phyloP scores from a whole-genome alignment of 306 rosid genomes.

The Sechiopsis laciniata region DNA sequence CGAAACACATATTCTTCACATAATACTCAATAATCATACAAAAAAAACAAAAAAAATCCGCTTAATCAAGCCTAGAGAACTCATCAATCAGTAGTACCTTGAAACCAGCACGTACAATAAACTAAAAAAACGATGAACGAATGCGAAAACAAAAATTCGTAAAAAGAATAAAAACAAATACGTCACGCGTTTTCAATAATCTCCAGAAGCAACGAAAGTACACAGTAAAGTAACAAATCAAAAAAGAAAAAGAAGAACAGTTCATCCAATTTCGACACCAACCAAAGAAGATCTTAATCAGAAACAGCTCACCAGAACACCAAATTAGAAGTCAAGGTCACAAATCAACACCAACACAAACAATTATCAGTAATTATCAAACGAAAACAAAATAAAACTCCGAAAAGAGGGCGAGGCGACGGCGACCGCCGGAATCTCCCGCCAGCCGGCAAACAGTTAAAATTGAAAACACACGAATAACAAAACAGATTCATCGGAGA shows the following conservation, averaged over 20 bases:
- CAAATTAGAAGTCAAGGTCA: slow-evolving; percentile 26
- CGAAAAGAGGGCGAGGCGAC: not conserved
- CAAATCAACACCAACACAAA: not conserved
- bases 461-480: not conserved
- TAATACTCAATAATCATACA: not conserved
- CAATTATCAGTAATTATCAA: not conserved
- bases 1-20: not conserved
- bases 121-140: not conserved
- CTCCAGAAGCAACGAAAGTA: slow-evolving; percentile 1
- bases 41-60: too few species aligned
- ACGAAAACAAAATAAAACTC: not conserved
- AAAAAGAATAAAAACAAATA: not conserved
- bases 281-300: not conserved
- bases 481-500: not conserved
- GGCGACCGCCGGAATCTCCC: not conserved
- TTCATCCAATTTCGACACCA: not conserved
- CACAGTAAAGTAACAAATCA: slow-evolving; percentile 7
- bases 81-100: not conserved
- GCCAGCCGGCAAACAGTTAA: not conserved
- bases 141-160: not conserved
- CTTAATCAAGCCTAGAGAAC: not conserved
- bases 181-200: not conserved
- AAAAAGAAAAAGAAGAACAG: not conserved
- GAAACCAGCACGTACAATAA: not conserved
- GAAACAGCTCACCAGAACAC: slow-evolving; percentile 18